Evolutionary conservation across 179 eudicot species (phyloP), one percentile per base, ranked within the genome.

Genomic region (Corrigiola litoralis): DNA sequence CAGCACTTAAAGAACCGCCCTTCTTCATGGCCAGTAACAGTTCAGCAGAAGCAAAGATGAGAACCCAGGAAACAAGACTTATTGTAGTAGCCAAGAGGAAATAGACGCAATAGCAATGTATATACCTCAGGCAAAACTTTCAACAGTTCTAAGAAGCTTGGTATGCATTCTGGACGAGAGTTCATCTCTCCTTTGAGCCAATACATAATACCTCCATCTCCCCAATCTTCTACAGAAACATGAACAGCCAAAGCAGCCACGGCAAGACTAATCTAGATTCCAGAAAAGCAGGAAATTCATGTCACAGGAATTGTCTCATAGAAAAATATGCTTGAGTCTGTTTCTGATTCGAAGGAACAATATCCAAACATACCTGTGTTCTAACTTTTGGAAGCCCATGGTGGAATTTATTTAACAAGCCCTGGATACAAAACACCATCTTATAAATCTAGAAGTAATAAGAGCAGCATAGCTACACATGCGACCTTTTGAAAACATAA

Each of bases 171-270:
- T 32, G 88, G 87, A 78, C 75, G 90, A 52, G 90, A 79, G 54
- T 83, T 88, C 88, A 94, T 90, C 81, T 88, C 85, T 66, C 79
- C 87, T 75, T 88, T 87, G n/a, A 91, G 84, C 99, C 99, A 94
- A 60, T 74, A 79, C 63, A 94, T 72, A 59, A 94, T 75, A 36
- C 97, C 99, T 63, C 92, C 96, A 79, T 86, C 92, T 59, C 99
- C 99, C 99, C 99, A 94, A 48, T 94, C 97, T 66, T 85, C 85
- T 51, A 95, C 84, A 63, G 97, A 84, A 18, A 94, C 96, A 81
- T 94, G 99, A 64, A 91, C 96, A 73, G 99, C 96, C 82, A 94
- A 81, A 23, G 99, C 99, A 69, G 99, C 97, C 67, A 94, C 96
- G 17, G 99, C 97, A 77, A 94, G 91, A 63, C 99, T 88, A 79